Conservation (phyloP, 768 basidiomycete species). For the Rhizopogon rudus region DNA sequence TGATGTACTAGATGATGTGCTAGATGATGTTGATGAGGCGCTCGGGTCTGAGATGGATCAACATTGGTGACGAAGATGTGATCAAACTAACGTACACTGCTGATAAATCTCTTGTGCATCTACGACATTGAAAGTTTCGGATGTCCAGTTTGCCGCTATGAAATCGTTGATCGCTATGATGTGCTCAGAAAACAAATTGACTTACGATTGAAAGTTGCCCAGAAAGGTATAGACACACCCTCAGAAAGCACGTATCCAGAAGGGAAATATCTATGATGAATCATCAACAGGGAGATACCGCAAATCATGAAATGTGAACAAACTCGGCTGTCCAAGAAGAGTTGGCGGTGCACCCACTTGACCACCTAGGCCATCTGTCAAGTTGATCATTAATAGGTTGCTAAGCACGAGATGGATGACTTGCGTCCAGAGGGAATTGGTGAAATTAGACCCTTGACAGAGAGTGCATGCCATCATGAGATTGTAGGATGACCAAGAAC, state of each 20-base stretch:
- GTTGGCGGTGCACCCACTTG: not conserved
- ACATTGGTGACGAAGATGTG: not conserved
- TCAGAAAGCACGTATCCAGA: constrained; percentile 25
- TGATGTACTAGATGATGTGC: no score
- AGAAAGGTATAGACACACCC: constrained; percentile 39
- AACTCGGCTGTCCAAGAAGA: not conserved
- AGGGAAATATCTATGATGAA: constrained; percentile 32
- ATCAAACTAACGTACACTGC: constrained; percentile 9
- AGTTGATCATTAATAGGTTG: not conserved
- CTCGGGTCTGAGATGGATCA: not conserved
- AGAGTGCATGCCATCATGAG: constrained; percentile 45
- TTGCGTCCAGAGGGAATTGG: constrained; percentile 23
- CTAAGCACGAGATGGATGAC: constrained; percentile 8
- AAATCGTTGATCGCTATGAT: not conserved
- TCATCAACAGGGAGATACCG: not conserved
- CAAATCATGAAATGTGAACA: not conserved
- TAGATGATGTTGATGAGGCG: not conserved
- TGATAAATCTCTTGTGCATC: constrained; percentile 17
- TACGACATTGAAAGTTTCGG: constrained; percentile 19
- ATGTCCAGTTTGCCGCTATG: constrained; percentile 33
- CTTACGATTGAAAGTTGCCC: constrained; percentile 46
- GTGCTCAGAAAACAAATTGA: not conserved
- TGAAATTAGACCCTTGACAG: constrained; percentile 35
- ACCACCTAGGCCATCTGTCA: constrained; percentile 18
- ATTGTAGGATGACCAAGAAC: constrained; percentile 57